Base-by-base conservation (phyloP, 345 rosid genomes). In the Passiflora organensis region DNA sequence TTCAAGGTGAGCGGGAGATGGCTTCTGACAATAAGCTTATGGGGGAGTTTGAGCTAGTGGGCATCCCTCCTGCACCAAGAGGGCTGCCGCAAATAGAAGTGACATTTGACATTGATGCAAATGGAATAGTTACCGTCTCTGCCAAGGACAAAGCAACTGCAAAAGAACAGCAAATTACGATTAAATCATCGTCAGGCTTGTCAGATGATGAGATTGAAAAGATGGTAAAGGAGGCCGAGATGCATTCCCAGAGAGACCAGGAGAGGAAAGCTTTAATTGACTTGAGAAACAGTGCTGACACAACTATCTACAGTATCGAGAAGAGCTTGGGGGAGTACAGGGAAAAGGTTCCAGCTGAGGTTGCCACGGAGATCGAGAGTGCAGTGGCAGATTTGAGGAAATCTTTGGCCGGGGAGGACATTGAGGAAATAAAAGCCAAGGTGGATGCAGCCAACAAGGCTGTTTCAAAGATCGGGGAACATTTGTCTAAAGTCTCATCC, bases 1-100 rank as follows among this genome's bases (percentile, higher is more conserved):
- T 85, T 39, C 96, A 91, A 52, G 97, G 96, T 14, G 96, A 91
- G 59, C 85, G 97, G n/a, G 94, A 83, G 50, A 83, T 87, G 89
- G 87, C 96, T 36, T 0, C 87, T 4, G 97, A 87, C 72, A 91
- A 87, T 84, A 91, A 91, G 69, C 34, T 70, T 0, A 62, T 87
- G 13, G 96, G 97, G 42, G 94, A 87, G 53, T 87, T 91, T 61
- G 95, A 84, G 37, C 85, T 90, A 49, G 73, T 77, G n/a, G 95
- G 95, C 34, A 80, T 90, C 32, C 97, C 95, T 18, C 94, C 97
- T 6, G 85, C 94, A 15, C 94, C 86, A 1, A 73, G 95, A 62
- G 95, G 94, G 6, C 55, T 85, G 69, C 97, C 95, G 14, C 97
- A 87, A 73, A 82, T 90, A 11, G 94, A 87, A 53, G 97, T 90